Evolutionary conservation across 257 asterid genomes (phyloP).

Genomic region (Avicennia marina): DNA sequence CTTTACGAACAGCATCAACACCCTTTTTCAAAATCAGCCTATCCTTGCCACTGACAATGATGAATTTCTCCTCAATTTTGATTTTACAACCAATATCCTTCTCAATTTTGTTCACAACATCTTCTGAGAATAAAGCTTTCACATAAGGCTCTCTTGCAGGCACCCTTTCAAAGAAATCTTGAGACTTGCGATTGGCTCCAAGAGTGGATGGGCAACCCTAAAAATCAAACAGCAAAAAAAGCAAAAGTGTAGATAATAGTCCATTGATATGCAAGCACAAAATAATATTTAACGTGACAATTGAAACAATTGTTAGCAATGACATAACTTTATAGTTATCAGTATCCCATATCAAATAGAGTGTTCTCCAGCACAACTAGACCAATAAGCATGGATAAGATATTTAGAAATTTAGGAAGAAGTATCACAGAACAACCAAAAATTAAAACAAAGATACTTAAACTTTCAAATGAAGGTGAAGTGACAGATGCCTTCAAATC

Average conservation of each 20-base stretch:
- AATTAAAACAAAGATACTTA: background rate
- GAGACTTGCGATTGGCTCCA: constrained; percentile 91
- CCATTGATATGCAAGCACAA: background rate
- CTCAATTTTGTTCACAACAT: constrained; percentile 80
- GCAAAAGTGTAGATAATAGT: background rate
- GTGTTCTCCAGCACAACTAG: background rate
- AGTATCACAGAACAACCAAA: background rate
- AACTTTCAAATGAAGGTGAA: background rate
- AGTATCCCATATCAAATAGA: background rate
- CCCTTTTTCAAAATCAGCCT: constrained; percentile 85
- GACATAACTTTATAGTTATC: background rate
- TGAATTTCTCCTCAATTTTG: constrained; percentile 87
- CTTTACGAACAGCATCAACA: constrained; percentile 85
- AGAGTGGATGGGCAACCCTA: constrained; percentile 99
- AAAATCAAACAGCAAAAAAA: constrained; percentile 9
- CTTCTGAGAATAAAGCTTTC: constrained; percentile 78
- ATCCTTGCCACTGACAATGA: constrained; percentile 96
- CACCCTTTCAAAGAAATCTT: constrained; percentile 93
- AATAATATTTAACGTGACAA: constrained; percentile 2
- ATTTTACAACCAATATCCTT: constrained; percentile 90
- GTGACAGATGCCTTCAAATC: background rate
- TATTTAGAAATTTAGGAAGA: background rate
- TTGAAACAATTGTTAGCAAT: constrained; percentile 1
- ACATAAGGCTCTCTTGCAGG: constrained; percentile 92
- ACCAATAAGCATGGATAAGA: background rate